Evolutionary conservation across 345 rosid species (phyloP).

Genomic region (Brassica juncea): DNA sequence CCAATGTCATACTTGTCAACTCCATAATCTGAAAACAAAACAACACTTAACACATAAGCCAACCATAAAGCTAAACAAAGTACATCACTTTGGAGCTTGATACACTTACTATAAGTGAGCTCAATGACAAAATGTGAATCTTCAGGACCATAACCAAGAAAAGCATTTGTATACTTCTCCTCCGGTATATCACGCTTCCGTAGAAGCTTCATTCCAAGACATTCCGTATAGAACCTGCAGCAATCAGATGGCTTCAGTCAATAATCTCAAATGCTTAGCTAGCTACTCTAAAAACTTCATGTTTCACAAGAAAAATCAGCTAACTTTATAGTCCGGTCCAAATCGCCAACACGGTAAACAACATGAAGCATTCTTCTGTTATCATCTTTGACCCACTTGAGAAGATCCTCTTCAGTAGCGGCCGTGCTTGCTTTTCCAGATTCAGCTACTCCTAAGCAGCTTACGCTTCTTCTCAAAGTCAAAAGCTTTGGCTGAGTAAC

Average conservation of each 20-base stretch:
- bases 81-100: neutral
- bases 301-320: neutral
- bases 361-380: constrained; percentile 94
- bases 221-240: constrained; percentile 87
- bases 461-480: constrained; percentile 51
- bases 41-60: neutral
- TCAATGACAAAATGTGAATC: constrained; percentile 94
- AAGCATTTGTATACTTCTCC: constrained; percentile 94
- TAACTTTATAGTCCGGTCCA: constrained; percentile 87
- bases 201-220: constrained; percentile 96
- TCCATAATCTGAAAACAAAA: constrained; percentile 72
- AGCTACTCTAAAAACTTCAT: neutral
- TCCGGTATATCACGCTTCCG: constrained; percentile 98
- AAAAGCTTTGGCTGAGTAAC: constrained; percentile 55
- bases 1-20: constrained; percentile 91
- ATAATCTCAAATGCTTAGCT: neutral
- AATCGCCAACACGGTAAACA: constrained; percentile 96
- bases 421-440: constrained; percentile 60
- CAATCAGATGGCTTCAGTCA: constrained; percentile 12
- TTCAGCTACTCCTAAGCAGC: constrained; percentile 46
- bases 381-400: constrained; percentile 69
- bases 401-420: constrained; percentile 59
- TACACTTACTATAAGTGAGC: constrained; percentile 80
- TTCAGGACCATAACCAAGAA: constrained; percentile 98
- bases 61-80: neutral